phyloP scores from a whole-genome alignment of 225 moss, liverwort and hornwort genomes.

The Takakia lepidozioides region DNA sequence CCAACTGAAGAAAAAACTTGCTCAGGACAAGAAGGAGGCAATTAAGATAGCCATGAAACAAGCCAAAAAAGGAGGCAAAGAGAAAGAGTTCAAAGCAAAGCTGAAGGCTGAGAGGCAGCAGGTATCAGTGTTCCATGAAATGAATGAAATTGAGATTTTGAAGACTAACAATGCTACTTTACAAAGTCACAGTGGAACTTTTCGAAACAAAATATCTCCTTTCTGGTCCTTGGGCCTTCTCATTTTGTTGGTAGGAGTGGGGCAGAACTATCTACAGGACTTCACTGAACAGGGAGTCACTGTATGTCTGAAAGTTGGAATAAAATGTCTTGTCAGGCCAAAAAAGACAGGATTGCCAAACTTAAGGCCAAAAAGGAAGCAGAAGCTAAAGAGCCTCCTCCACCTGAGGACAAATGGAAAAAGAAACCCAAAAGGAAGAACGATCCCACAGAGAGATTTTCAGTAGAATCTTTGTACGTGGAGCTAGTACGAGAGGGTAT shows the following conservation, averaged over 20 bases:
- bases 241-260: too few relatives aligned
- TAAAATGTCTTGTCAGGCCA: conserved; percentile 35
- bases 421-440: conserved; percentile 67
- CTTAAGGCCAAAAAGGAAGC: conserved; percentile 67
- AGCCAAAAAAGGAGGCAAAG: conserved; percentile 80
- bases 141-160: too few relatives aligned
- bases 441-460: conserved; percentile 44
- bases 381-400: conserved; percentile 17
- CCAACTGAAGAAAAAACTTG: conserved; percentile 72
- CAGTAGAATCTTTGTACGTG: conserved; percentile 48
- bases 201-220: too few relatives aligned
- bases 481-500: conserved; percentile 70
- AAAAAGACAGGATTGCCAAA: conserved; percentile 55
- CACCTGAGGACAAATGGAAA: conserved; percentile 1
- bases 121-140: too few relatives aligned
- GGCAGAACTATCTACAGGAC: too few relatives aligned
- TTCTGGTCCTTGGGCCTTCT: too few relatives aligned
- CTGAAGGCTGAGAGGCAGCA: conserved; percentile 72
- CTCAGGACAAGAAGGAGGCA: conserved; percentile 52
- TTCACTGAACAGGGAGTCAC: too few relatives aligned
- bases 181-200: too few relatives aligned
- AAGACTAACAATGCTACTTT: too few relatives aligned
- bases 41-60: conserved; percentile 59
- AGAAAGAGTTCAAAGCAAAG: conserved; percentile 82
- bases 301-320: too few relatives aligned